These are phyloP conservation scores for Russula abietina DNA, from an alignment of 768 basidiomycete species.

Conservation along the genomic window DNA sequence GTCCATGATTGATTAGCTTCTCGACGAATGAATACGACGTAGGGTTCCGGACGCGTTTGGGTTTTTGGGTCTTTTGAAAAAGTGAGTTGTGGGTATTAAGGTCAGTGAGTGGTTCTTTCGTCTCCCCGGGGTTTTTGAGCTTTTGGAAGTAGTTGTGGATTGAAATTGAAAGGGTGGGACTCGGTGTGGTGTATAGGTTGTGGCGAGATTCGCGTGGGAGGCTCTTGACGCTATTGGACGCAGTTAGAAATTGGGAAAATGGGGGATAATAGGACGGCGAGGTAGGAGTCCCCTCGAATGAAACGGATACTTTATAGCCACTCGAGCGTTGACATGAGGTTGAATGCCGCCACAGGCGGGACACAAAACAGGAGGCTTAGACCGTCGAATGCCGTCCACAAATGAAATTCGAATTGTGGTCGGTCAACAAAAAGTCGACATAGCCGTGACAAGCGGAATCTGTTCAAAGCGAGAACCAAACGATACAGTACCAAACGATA, in stretches of 20 bases:
- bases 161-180: background rate
- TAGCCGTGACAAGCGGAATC: background rate
- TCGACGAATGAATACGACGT: background rate
- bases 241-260: background rate
- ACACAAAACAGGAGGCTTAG: background rate
- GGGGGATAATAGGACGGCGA: background rate
- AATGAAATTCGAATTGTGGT: background rate
- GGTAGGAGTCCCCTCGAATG: too few species aligned
- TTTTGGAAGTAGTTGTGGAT: background rate
- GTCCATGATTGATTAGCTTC: background rate
- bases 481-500: too few species aligned
- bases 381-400: too few species aligned
- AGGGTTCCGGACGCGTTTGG: background rate
- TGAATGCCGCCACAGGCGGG: background rate
- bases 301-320: slow-evolving; percentile 4
- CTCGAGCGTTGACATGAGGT: background rate
- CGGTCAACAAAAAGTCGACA: background rate
- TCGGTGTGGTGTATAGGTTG: background rate
- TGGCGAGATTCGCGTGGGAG: slow-evolving; percentile 10
- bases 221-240: background rate
- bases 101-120: background rate
- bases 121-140: background rate
- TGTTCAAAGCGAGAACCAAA: too few species aligned
- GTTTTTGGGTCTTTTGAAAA: background rate
- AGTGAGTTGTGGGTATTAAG: background rate